A percentile compares a stretch with the other conserved stretches of the same genome.
Evolutionary conservation across 768 basidiomycete genomes (phyloP).

Genomic region (Calocybe indica): DNA sequence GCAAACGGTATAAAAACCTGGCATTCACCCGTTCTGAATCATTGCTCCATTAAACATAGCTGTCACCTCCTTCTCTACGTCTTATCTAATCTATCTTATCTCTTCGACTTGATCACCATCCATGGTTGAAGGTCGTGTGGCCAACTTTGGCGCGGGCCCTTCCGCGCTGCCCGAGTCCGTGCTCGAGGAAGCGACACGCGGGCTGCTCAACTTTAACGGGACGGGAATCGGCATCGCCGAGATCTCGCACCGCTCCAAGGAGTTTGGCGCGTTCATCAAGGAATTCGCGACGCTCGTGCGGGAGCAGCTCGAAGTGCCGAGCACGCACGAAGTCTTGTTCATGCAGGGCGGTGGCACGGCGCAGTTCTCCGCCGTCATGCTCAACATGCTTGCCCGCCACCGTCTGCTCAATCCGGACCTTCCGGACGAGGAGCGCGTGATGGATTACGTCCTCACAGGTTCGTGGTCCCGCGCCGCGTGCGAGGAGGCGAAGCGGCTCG

Average conservation of each 20-base stretch:
- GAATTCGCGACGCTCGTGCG: conserved; percentile 63
- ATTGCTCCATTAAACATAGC: background rate
- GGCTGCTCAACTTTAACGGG: conserved; percentile 83
- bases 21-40: too few relatives aligned
- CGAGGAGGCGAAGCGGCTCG: conserved; percentile 75
- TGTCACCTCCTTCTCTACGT: too few relatives aligned
- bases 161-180: conserved; percentile 87
- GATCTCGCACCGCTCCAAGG: conserved; percentile 90
- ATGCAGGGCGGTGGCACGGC: conserved; percentile 90
- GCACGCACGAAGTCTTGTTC: conserved; percentile 83
- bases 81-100: background rate
- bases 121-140: conserved; percentile 46
- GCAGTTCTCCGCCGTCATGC: conserved; percentile 88
- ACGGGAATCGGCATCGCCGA: conserved; percentile 97
- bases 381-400: conserved; percentile 88
- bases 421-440: conserved; percentile 42
- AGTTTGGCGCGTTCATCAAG: conserved; percentile 70
- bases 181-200: conserved; percentile 74
- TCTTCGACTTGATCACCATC: conserved; percentile 5
- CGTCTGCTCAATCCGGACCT: conserved; percentile 65
- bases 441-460: conserved; percentile 93
- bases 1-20: background rate
- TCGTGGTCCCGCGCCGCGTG: conserved; percentile 87
- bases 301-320: conserved; percentile 72
- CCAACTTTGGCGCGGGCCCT: conserved; percentile 95